phyloP scores from a whole-genome alignment of 139 green algal species.

The Chlorella sp. region DNA sequence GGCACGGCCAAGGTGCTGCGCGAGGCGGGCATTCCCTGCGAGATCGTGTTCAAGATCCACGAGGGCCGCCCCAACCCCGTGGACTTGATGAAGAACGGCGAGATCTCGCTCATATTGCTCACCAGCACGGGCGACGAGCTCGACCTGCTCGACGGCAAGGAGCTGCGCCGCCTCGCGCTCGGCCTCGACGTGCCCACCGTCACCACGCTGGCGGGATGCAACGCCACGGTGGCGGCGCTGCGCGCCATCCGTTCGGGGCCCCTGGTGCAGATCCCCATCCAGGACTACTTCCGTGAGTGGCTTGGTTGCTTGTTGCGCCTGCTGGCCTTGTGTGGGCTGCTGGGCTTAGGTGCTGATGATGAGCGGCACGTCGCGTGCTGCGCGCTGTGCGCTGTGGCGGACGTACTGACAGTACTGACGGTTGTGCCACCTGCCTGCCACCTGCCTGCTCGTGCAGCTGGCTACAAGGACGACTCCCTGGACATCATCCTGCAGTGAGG shows the following conservation, averaged over 20 bases:
- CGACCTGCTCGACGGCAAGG: conserved; percentile 88
- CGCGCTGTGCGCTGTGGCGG: neutral
- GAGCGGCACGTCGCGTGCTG: neutral
- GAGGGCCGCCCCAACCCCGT: conserved; percentile 87
- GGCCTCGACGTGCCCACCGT: conserved; percentile 76
- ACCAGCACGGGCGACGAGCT: conserved; percentile 79
- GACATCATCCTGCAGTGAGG: conserved; percentile 25
- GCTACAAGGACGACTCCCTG: conserved; percentile 42
- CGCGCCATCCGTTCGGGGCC: conserved; percentile 61
- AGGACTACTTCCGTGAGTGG: conserved; percentile 49
- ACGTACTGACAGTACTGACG: neutral
- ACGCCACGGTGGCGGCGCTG: conserved; percentile 80
- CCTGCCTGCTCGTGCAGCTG: neutral
- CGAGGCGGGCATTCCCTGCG: conserved; percentile 47
- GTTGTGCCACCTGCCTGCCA: no score
- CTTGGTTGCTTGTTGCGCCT: neutral
- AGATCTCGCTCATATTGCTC: conserved; percentile 91
- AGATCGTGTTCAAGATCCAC: conserved; percentile 93
- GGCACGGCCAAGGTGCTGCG: conserved; percentile 70
- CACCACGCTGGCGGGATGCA: conserved; percentile 88
- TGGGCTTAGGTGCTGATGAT: neutral
- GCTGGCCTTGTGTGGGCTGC: neutral
- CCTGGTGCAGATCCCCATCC: conserved; percentile 68
- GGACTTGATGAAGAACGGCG: conserved; percentile 67
- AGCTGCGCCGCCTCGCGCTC: conserved; percentile 85